Percentiles rank a stretch among this genome's conserved stretches.
phyloP scores from a whole-genome alignment of 108 stramenopile species.

The Cyclotella baltica region DNA sequence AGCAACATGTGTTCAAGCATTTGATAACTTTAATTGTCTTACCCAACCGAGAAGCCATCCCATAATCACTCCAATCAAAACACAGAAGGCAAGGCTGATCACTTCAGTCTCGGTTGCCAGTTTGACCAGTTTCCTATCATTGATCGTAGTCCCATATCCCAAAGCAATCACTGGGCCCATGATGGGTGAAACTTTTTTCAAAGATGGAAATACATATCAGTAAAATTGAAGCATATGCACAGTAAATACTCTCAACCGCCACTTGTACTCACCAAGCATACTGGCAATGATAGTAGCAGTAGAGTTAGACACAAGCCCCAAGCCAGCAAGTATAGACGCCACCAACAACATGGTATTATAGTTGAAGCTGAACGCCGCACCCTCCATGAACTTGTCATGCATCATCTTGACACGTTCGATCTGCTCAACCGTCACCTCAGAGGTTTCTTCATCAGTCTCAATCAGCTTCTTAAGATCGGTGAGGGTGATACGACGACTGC shows the following conservation, averaged over 20 bases:
- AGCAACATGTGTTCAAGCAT: too few species aligned
- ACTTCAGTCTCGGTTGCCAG: constrained; percentile 62
- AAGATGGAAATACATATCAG: not conserved
- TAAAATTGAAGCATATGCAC: constrained; percentile 32
- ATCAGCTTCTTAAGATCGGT: constrained; percentile 8
- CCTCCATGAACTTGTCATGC: constrained; percentile 30
- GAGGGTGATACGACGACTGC: not conserved
- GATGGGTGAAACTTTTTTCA: constrained; percentile 5
- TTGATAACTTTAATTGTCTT: constrained; percentile 3
- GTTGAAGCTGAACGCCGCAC: constrained; percentile 27
- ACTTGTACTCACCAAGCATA: constrained; percentile 76
- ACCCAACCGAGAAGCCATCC: constrained; percentile 58
- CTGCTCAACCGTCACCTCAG: constrained; percentile 23
- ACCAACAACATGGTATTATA: constrained; percentile 57
- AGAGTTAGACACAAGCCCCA: constrained; percentile 80
- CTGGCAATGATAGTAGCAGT: constrained; percentile 80
- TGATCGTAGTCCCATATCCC: constrained; percentile 74
- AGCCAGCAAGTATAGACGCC: constrained; percentile 77
- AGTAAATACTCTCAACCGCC: not conserved
- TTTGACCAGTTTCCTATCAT: constrained; percentile 66
- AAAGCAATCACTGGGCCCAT: constrained; percentile 61
- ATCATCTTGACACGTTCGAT: constrained; percentile 36
- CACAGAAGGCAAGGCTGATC: constrained; percentile 67
- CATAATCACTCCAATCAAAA: constrained; percentile 42
- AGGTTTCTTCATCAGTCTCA: constrained; percentile 2